phyloP scores from a whole-genome alignment of 768 basidiomycete species.

The Lactarius sanguifluus region DNA sequence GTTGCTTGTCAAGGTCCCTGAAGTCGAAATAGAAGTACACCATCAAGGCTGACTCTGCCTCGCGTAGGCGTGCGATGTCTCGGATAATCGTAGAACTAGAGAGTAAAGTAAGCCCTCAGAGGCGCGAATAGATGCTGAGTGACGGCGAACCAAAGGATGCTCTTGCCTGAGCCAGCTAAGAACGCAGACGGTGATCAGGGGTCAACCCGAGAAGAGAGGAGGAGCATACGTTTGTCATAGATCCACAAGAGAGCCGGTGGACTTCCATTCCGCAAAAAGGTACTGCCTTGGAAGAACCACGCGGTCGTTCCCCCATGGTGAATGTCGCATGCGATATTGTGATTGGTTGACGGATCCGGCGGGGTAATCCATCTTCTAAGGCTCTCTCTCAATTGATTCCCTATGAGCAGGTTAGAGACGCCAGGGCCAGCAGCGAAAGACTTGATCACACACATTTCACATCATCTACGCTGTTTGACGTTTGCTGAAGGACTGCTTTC shows the following conservation, averaged over 20 bases:
- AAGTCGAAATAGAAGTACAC: too few relatives aligned
- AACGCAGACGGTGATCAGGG: too few relatives aligned
- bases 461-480: background rate
- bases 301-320: background rate
- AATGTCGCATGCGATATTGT: background rate
- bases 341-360: background rate
- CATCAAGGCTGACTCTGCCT: too few relatives aligned
- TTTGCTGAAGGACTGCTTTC: background rate
- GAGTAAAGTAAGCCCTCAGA: too few relatives aligned
- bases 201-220: too few relatives aligned
- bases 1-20: too few relatives aligned
- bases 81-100: background rate
- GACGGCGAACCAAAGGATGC: too few relatives aligned
- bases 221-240: too few relatives aligned
- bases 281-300: background rate
- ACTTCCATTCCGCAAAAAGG: background rate
- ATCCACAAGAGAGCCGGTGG: background rate
- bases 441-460: background rate
- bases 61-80: background rate
- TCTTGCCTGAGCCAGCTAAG: too few relatives aligned
- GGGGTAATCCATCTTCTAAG: background rate
- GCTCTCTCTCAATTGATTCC: background rate
- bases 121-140: too few relatives aligned
- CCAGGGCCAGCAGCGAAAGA: background rate
- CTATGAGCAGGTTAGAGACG: background rate